A percentile compares a stretch with the other conserved stretches of the same genome.
These are phyloP conservation scores for Hymenoscyphus infarciens DNA, from an alignment of 2,329 filamentous ascomycete species.

Conservation along the genomic window DNA sequence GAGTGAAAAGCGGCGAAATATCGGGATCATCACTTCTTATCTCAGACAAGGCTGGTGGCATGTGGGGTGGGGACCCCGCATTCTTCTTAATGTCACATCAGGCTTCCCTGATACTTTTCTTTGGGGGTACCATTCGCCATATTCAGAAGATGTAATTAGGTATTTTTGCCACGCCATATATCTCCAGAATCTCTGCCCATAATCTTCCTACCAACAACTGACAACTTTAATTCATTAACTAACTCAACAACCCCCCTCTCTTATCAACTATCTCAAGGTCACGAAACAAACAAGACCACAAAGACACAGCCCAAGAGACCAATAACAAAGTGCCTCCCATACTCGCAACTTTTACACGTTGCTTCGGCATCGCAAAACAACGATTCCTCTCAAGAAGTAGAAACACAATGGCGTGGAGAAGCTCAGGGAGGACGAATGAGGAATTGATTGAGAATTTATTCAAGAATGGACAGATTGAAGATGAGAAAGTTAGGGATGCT, in stretches of 20 bases:
- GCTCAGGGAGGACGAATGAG: constrained; percentile 69
- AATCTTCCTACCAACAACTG: neutral
- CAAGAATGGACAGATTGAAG: constrained; percentile 68
- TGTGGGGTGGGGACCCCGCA: neutral
- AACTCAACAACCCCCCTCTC: too few relatives aligned
- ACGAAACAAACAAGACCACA: neutral
- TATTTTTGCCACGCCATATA: neutral
- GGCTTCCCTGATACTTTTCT: neutral
- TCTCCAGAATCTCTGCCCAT: too few relatives aligned
- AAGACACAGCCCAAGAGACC: neutral
- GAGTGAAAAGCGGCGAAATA: neutral
- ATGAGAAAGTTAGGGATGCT: constrained; percentile 68
- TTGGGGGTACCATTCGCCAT: neutral
- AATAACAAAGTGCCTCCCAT: constrained; percentile 1
- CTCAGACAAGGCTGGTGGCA: neutral
- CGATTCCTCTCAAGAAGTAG: neutral
- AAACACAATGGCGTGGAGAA: constrained; percentile 90
- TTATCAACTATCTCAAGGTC: too few relatives aligned
- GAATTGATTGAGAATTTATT: constrained; percentile 77
- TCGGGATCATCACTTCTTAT: neutral
- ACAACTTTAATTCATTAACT: neutral
- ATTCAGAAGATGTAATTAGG: neutral
- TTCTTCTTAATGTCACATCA: neutral
- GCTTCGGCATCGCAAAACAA: neutral
- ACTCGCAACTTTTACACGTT: neutral